These are phyloP conservation scores for Lentinula lateritia DNA, from an alignment of 768 basidiomycete species.

Conservation along the genomic window DNA sequence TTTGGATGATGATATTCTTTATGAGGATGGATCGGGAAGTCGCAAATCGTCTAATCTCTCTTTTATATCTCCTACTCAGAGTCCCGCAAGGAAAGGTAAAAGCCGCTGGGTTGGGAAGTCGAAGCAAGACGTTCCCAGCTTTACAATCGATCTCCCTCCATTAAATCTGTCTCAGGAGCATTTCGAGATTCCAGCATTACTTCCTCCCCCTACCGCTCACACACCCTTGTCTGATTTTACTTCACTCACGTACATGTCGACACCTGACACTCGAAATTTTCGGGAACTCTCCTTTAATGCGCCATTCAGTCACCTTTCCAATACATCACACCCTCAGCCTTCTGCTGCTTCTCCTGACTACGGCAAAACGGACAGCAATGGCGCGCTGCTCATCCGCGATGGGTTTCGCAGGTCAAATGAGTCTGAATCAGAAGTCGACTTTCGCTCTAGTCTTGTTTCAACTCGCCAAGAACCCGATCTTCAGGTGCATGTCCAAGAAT, in stretches of 20 bases:
- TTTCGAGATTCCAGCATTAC: not conserved
- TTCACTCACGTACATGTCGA: slow-evolving; percentile 18
- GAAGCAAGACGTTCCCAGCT: slow-evolving; percentile 5
- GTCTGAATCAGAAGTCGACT: not conserved
- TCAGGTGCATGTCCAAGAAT: slow-evolving; percentile 4
- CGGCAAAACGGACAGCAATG: slow-evolving; percentile 11
- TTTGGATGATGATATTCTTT: slow-evolving; percentile 17
- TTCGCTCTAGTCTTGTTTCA: not conserved
- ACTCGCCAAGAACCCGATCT: not conserved
- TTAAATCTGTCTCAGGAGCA: not conserved
- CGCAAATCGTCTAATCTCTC: slow-evolving; percentile 2
- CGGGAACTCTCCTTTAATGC: slow-evolving; percentile 10
- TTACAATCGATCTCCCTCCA: slow-evolving; percentile 9
- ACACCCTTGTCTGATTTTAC: slow-evolving; percentile 14
- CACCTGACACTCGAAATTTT: slow-evolving; percentile 12
- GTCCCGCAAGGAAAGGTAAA: slow-evolving; percentile 6
- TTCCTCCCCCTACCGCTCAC: not conserved
- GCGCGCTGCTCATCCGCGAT: slow-evolving; percentile 8
- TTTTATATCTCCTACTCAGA: slow-evolving; percentile 7
- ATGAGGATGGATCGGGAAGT: slow-evolving; percentile 19
- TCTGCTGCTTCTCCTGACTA: slow-evolving; percentile 12
- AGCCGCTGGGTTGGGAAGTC: slow-evolving; percentile 4
- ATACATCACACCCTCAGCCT: not conserved
- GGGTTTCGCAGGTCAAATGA: slow-evolving; percentile 3
- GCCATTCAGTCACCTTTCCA: slow-evolving; percentile 5